Base-by-base conservation (phyloP, 805 yeast genomes). In the Metschnikowia reukaufii region DNA sequence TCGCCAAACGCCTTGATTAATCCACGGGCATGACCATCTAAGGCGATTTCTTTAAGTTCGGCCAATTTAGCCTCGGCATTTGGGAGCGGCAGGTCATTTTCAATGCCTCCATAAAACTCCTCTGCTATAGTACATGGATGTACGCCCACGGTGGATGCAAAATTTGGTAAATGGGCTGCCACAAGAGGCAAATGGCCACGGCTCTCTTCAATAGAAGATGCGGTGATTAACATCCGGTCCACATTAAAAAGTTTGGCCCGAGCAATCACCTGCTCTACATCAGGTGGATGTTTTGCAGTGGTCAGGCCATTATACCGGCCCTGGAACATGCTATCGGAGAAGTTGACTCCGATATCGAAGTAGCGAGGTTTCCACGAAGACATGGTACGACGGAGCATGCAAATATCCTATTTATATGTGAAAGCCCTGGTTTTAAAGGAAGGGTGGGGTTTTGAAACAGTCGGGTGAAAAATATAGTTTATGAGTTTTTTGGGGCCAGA, bases 1-100 rank as follows among this genome's bases (percentile, higher is more conserved):
- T 94, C 99, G 12, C 99, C 99, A 68, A 91, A 84, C 1, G 97
- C 94, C 57, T 78, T 78, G 21, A 94, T 85, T 2, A 68, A 57
- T 0, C 86, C 86, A 12, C 61, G 54, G 7, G 68, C 59, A 25
- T 66, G 61, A 4, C 89, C 86, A 1, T 67, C 56, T 5, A 64
- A 49, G 0, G 82, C 79, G n/a, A 85, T 55, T 2, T 66, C 54
- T 50, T 77, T 74, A 38, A 94, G 64, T 20, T 72, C 62, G 3
- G 62, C 57, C 30, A 87, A 60, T 55, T 83, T 83, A 2, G 57
- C 57, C 3, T 66, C 73, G 1, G 65, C 64, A 36, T 65, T 63
- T 12, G 59, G 60, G 12, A 53, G 34, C 29, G 62, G 57, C 17
- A 59, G 55, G 74, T 91, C 60, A 63, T 62, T 57, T 27, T 54